A percentile compares a stretch with the other conserved stretches of the same genome.
Conservation (phyloP, 2,329 filamentous ascomycete species). For the Scolecobasidium constrictum region DNA sequence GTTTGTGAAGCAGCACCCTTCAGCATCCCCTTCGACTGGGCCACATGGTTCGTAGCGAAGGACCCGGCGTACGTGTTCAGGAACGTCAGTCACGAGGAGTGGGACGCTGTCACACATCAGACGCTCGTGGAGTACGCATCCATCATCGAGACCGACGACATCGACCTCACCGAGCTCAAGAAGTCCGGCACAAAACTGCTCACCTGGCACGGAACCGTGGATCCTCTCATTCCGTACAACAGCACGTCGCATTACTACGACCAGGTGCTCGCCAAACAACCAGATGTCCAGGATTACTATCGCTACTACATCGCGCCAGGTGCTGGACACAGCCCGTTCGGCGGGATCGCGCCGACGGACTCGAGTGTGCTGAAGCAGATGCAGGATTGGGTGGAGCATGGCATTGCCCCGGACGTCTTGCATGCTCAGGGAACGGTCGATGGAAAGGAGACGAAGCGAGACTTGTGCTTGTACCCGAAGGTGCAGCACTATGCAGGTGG, state of each 20-base stretch:
- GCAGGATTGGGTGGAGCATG: constrained; percentile 10
- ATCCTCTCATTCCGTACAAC: neutral
- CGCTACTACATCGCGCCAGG: neutral
- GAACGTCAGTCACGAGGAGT: too few relatives aligned
- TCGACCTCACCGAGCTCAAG: neutral
- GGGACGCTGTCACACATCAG: neutral
- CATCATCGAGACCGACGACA: neutral
- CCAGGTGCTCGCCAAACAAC: neutral
- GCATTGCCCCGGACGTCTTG: constrained; percentile 2
- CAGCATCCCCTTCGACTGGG: neutral
- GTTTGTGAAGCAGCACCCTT: neutral
- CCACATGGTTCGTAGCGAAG: neutral
- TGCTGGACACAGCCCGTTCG: neutral
- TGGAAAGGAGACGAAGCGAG: too few relatives aligned
- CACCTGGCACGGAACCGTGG: neutral
- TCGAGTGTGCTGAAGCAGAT: constrained; percentile 1
- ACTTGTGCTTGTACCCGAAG: too few relatives aligned
- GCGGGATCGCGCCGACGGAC: neutral
- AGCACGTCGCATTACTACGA: neutral
- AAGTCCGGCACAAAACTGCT: neutral
- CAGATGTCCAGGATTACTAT: neutral
- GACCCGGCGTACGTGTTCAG: neutral
- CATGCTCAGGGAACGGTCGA: too few relatives aligned
- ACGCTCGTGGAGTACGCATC: neutral
- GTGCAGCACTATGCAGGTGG: too few relatives aligned